Evolutionary conservation across 257 asterid species (phyloP).

Genomic region (Gentiana dahurica): DNA sequence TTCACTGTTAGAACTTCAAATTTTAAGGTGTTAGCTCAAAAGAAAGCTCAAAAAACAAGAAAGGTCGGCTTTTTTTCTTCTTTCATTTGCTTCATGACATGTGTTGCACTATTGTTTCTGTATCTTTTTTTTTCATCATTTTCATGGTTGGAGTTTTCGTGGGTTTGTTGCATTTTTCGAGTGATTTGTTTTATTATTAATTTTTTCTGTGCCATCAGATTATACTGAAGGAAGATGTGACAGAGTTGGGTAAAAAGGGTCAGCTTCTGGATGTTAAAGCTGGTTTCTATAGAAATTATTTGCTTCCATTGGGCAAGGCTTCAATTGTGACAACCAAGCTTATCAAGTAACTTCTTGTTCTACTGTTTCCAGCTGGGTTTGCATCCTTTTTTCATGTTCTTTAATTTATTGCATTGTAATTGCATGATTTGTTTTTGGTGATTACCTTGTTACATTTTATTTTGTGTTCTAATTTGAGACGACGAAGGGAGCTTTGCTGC

Average conservation of each 20-base stretch:
- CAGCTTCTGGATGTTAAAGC: slow-evolving; percentile 80
- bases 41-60: slow-evolving; percentile 63
- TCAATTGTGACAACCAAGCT: slow-evolving; percentile 65
- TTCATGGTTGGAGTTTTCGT: neutral
- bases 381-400: neutral
- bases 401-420: neutral
- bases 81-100: neutral
- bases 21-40: slow-evolving; percentile 53
- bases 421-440: neutral
- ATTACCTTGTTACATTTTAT: neutral
- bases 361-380: slow-evolving; percentile 2
- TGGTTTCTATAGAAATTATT: slow-evolving; percentile 72
- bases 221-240: slow-evolving; percentile 83
- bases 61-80: slow-evolving; percentile 30
- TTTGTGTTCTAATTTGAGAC: too few relatives aligned
- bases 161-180: slow-evolving; percentile 1
- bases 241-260: slow-evolving; percentile 76
- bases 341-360: slow-evolving; percentile 40
- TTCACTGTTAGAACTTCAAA: slow-evolving; percentile 22
- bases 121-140: neutral
- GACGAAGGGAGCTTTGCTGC: too few relatives aligned
- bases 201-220: slow-evolving; percentile 30
- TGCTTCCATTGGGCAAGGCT: slow-evolving; percentile 71
- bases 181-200: neutral
- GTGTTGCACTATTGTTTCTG: neutral